Percentiles rank a stretch among this genome's conserved stretches.
Conservation (phyloP, 306 rosid genomes). For the Gastrolobium bilobum region DNA sequence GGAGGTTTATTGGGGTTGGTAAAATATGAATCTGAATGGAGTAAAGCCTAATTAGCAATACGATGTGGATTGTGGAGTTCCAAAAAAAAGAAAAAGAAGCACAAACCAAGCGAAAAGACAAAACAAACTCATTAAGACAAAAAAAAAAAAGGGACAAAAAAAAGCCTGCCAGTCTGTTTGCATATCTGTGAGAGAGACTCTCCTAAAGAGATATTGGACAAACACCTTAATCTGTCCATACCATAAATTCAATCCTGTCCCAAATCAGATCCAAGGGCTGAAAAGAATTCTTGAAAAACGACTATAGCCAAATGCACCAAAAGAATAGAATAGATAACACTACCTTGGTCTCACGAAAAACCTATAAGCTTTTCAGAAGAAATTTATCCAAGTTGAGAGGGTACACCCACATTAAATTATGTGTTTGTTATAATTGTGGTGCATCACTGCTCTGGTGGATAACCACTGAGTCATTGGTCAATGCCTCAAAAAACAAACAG, state of each 20-base stretch:
- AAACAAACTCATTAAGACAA: neutral
- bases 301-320: neutral
- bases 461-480: neutral
- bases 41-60: constrained; percentile 5
- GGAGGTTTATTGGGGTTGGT: neutral
- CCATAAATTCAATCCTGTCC: neutral
- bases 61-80: neutral
- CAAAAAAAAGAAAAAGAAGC: neutral
- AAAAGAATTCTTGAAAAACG: neutral
- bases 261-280: neutral
- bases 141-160: neutral
- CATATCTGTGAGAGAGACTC: neutral
- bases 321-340: too few relatives aligned
- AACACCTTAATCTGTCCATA: neutral
- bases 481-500: neutral
- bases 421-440: neutral
- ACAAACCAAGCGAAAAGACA: constrained; percentile 9
- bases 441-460: neutral
- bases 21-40: neutral
- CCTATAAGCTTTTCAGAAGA: too few relatives aligned
- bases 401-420: neutral
- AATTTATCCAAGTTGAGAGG: neutral
- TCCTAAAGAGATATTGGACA: neutral
- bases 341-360: too few relatives aligned
- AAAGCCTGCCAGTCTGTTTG: neutral